A percentile compares a stretch with the other conserved stretches of the same genome.
Evolutionary conservation across 2,329 filamentous ascomycete species (phyloP).

Genomic region (Teratosphaeria nubilosa): DNA sequence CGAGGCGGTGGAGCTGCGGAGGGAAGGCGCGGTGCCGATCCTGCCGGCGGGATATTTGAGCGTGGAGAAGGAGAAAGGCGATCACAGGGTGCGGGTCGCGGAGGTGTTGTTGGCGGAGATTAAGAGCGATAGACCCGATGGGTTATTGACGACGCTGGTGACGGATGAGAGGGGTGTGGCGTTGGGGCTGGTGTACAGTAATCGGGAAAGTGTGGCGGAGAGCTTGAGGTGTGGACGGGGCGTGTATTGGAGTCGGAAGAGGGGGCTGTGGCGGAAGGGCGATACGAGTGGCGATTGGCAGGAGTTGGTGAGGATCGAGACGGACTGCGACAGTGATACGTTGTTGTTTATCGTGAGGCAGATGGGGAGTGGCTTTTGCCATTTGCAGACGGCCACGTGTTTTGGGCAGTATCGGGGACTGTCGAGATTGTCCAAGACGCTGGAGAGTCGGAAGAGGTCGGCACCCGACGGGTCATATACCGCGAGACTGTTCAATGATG

Average conservation of each 20-base stretch:
- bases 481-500: conserved; percentile 80
- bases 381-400: conserved; percentile 83
- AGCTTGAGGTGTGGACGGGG: conserved; percentile 71
- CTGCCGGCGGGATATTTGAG: conserved; percentile 63
- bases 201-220: conserved; percentile 77
- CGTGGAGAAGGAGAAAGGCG: conserved; percentile 49
- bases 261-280: conserved; percentile 94
- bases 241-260: conserved; percentile 92
- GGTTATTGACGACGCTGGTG: conserved; percentile 80
- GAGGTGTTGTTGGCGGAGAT: conserved; percentile 65
- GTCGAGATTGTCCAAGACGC: conserved; percentile 74
- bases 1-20: conserved; percentile 32
- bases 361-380: conserved; percentile 82
- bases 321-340: conserved; percentile 92
- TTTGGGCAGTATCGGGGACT: conserved; percentile 80
- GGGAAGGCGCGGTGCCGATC: conserved; percentile 53
- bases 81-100: conserved; percentile 53
- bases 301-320: conserved; percentile 69
- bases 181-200: conserved; percentile 89
- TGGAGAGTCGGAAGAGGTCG: conserved; percentile 68
- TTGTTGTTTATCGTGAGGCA: conserved; percentile 83
- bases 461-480: conserved; percentile 90
- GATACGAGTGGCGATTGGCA: conserved; percentile 90
- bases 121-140: conserved; percentile 71
- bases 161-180: conserved; percentile 78